Base-by-base conservation (phyloP, 331 rosid species). In the Rhamnella rubrinervis region DNA sequence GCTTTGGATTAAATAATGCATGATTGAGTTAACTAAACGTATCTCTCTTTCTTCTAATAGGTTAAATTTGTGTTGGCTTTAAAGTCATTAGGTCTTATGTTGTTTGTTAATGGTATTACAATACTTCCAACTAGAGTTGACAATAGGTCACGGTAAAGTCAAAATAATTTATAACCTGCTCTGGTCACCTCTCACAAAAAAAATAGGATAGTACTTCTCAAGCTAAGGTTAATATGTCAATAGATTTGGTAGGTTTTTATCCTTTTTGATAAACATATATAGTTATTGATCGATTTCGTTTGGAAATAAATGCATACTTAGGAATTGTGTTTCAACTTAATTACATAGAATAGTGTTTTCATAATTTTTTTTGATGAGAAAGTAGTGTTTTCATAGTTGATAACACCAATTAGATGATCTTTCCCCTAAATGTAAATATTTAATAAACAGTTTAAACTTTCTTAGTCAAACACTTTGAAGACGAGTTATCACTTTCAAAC, bases 11-110 rank as follows among this genome's bases (percentile, higher is more conserved):
- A 7, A 73, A 44, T 64, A 8, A 55, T 25, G 5, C 28, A 28
- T 15, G 62, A 18, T 21, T 46, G n/a, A 37, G 61, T 74, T 16
- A 46, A 50, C 6, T 11, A 38, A 49, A 51, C 68, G 38, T 51
- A 20, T 66, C 68, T 49, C 35, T 50, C 63, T 59, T 50, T 74
- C 57, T 67, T 60, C 31, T 26, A 16, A 63, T 56, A 46, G 55
- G 67, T 46, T 69, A 47, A 61, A 35, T 49, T 63, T 46, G 18
- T 63, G 18, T 23, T 56, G 7, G 9, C 7, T 8, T n/a, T 10
- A 40, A 14, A 51, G 13, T 74, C 1, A 1, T 67, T 25, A 19
- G n/a, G 46, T 20, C 10, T 65, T 59, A 39, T 40, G 67, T 8
- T 60, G 26, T 70, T 1, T 23, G 21, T 70, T 20, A 37, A 55